These are phyloP conservation scores for Pythium sp. DNA, from an alignment of 352 stramenopile species.

Conservation along the genomic window DNA sequence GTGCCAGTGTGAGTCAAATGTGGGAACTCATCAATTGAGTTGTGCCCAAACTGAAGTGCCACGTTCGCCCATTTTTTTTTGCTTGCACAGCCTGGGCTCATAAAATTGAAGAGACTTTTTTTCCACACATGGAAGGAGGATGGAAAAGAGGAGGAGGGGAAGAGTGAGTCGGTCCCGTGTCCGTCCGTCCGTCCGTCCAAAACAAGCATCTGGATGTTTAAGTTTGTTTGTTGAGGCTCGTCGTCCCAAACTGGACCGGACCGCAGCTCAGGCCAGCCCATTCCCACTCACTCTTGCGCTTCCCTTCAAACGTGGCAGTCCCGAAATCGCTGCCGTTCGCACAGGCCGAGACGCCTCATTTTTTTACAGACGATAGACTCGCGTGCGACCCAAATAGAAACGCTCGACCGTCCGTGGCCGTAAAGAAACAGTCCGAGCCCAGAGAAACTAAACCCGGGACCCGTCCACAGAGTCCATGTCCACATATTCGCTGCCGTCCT, in stretches of 20 bases:
- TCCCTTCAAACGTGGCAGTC: background rate
- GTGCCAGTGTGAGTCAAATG: background rate
- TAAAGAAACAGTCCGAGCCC: background rate
- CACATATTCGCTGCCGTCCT: background rate
- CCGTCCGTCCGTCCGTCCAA: background rate
- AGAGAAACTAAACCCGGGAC: background rate
- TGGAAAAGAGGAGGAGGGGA: background rate
- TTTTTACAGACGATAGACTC: background rate
- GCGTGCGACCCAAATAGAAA: background rate
- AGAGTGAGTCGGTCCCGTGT: slow-evolving; percentile 2
- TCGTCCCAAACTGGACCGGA: too few relatives aligned
- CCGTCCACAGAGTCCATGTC: background rate
- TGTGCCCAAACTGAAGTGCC: background rate
- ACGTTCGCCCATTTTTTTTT: background rate
- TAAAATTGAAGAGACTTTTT: slow-evolving; percentile 8
- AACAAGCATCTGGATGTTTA: background rate
- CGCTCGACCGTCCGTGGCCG: background rate
- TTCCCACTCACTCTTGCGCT: background rate
- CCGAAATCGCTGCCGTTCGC: background rate
- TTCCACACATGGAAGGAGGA: background rate
- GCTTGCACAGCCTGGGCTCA: background rate
- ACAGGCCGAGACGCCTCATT: background rate
- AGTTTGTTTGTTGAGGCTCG: background rate
- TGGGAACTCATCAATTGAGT: too few relatives aligned
- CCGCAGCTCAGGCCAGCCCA: background rate